Base-by-base conservation (phyloP, 805 yeast species). In the Teunomyces tritomae region DNA sequence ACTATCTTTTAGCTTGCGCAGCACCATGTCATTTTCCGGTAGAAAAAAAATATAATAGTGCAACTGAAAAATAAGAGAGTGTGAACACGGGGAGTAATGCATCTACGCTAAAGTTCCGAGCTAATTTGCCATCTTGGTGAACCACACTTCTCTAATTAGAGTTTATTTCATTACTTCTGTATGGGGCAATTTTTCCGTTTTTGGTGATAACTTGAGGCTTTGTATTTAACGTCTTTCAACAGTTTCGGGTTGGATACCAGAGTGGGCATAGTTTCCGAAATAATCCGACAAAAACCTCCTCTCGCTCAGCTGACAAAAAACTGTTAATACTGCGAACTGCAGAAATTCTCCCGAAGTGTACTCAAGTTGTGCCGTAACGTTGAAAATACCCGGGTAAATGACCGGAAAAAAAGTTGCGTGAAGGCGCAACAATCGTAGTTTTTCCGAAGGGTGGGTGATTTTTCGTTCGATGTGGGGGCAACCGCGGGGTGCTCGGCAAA, bases 401-500 rank as follows among this genome's bases (percentile, higher is more conserved):
- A 8, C 28, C 40, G 40, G 40, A 37, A 37, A 37, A 37, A 37
- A 37, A 8, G 26, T 6, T 14, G 29, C 28, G 9, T n/a, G 16
- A 3, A 10, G 16, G 17, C 6, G 17, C 28, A 24, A 26, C 29
- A 9, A 37, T 9, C 10, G 7, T 20, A 24, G 40, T 37, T 37
- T 37, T 37, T 37, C 40, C 40, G 40, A 37, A 36, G 10, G 9
- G 24, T 17, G 29, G 16, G 40, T 26, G 27, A 6, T 37, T 37
- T 24, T n/a, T 8, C 16, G 14, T 26, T 35, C 40, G 29, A 37
- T 37, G 40, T 37, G 40, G 40, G 28, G 29, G 29, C 40, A 11
- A 37, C 29, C 28, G 40, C 40, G 40, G 40, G 40, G 40, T 37
- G 40, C 40, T 13, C 40, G 40, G 40, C 29, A 37, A 11, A 10